Percentiles rank a stretch among this genome's conserved stretches.
These are phyloP conservation scores for Dovyalis caffra DNA, from an alignment of 345 rosid genomes.

Conservation along the genomic window DNA sequence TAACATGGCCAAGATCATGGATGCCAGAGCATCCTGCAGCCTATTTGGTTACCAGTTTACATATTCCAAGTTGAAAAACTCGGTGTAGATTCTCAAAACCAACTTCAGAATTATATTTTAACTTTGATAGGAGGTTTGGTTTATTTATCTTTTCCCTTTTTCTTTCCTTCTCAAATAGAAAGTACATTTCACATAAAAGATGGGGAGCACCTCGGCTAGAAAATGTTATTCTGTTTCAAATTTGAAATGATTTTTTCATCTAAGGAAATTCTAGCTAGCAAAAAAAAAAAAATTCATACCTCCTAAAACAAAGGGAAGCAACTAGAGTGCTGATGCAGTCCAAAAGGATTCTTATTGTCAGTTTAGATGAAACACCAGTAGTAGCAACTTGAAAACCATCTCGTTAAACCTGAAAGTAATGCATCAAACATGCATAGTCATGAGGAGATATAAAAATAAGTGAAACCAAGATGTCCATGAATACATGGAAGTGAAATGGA, in stretches of 20 bases:
- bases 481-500: neutral
- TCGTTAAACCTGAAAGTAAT: neutral
- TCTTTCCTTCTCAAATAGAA: too few species aligned
- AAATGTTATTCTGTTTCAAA: neutral
- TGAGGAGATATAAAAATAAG: neutral
- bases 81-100: neutral
- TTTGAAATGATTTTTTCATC: neutral
- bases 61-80: neutral
- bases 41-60: neutral
- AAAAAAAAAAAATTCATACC: neutral
- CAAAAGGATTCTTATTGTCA: neutral
- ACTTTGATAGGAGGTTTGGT: neutral
- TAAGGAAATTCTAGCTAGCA: too few species aligned
- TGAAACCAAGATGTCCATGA: conserved; percentile 1
- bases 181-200: neutral
- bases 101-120: neutral
- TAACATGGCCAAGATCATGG: neutral
- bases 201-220: neutral
- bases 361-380: neutral
- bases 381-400: neutral
- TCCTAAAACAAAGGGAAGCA: neutral
- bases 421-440: neutral
- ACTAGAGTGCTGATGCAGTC: neutral
- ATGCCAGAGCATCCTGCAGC: neutral
- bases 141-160: neutral